phyloP scores from a whole-genome alignment of 2,329 filamentous ascomycete genomes.

The Knufia petricola region DNA sequence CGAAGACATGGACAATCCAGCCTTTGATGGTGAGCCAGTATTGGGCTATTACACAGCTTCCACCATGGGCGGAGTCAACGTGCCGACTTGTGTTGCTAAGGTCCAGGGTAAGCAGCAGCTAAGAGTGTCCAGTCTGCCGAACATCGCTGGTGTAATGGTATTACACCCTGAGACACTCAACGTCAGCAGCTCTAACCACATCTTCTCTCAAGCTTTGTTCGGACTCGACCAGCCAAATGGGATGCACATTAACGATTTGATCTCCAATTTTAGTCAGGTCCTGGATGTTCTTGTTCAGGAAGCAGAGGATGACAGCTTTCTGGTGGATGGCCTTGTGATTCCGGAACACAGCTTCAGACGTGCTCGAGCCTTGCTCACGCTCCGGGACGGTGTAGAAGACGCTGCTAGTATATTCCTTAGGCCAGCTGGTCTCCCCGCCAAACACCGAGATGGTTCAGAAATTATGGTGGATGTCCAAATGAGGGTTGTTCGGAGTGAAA shows the following conservation, averaged over 20 bases:
- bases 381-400: slow-evolving; percentile 74
- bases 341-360: slow-evolving; percentile 92
- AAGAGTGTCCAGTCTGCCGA: slow-evolving; percentile 84
- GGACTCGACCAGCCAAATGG: slow-evolving; percentile 79
- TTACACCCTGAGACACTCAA: slow-evolving; percentile 67
- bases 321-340: slow-evolving; percentile 90
- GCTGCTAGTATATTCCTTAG: slow-evolving; percentile 68
- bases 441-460: slow-evolving; percentile 81
- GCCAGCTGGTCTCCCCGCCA: slow-evolving; percentile 73
- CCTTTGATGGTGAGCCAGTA: slow-evolving; percentile 2
- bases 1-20: slow-evolving; percentile 49
- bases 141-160: slow-evolving; percentile 94
- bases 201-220: slow-evolving; percentile 87
- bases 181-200: slow-evolving; percentile 87
- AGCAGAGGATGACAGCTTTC: slow-evolving; percentile 72
- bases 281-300: slow-evolving; percentile 59
- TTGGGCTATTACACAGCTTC: slow-evolving; percentile 75
- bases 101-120: slow-evolving; percentile 60
- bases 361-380: slow-evolving; percentile 70
- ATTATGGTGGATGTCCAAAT: slow-evolving; percentile 94
- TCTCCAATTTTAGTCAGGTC: slow-evolving; percentile 80
- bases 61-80: slow-evolving; percentile 65
- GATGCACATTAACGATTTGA: slow-evolving; percentile 64
- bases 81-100: slow-evolving; percentile 74
- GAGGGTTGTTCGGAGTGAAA: slow-evolving; percentile 87